Percentiles rank a stretch among this genome's conserved stretches.
These are phyloP conservation scores for Backusella westeae DNA, from an alignment of 192 early-diverging fungal species.

Conservation along the genomic window DNA sequence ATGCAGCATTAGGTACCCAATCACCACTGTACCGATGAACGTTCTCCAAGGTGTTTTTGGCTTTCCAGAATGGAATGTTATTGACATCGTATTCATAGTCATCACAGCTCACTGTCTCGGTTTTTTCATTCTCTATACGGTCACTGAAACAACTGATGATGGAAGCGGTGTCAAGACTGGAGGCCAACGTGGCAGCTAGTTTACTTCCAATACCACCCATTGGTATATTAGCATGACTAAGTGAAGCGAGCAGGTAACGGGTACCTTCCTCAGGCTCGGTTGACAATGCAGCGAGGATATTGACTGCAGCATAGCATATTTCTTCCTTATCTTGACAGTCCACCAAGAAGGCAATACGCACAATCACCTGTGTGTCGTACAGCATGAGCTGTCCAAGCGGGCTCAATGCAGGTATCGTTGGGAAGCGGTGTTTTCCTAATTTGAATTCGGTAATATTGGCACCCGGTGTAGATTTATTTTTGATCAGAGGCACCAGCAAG, in stretches of 20 bases:
- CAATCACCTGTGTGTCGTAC: conserved; percentile 62
- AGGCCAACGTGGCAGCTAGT: conserved; percentile 68
- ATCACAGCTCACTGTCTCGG: conserved; percentile 22
- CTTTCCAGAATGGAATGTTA: conserved; percentile 38
- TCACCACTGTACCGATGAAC: conserved; percentile 2
- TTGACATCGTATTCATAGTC: conserved; percentile 37
- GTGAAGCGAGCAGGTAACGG: conserved; percentile 34
- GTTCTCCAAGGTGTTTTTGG: conserved; percentile 32
- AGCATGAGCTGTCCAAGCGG: conserved; percentile 81
- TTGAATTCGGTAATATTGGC: background rate
- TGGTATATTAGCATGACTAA: conserved; percentile 41
- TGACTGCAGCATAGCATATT: conserved; percentile 69
- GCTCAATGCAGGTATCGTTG: conserved; percentile 50
- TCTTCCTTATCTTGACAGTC: conserved; percentile 66
- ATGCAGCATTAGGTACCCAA: background rate
- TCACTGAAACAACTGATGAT: conserved; percentile 79
- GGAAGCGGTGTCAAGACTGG: conserved; percentile 57
- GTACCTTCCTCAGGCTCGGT: conserved; percentile 63
- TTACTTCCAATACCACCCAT: conserved; percentile 61
- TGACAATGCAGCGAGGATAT: conserved; percentile 70
- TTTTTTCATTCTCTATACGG: conserved; percentile 68
- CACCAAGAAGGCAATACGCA: conserved; percentile 71
- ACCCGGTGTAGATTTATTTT: conserved; percentile 26
- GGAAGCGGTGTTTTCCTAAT: conserved; percentile 14
- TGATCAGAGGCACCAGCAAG: conserved; percentile 56